Conservation (phyloP, 1,284 basidiomycete genomes). For the Cutaneotrichosporon sp. region DNA sequence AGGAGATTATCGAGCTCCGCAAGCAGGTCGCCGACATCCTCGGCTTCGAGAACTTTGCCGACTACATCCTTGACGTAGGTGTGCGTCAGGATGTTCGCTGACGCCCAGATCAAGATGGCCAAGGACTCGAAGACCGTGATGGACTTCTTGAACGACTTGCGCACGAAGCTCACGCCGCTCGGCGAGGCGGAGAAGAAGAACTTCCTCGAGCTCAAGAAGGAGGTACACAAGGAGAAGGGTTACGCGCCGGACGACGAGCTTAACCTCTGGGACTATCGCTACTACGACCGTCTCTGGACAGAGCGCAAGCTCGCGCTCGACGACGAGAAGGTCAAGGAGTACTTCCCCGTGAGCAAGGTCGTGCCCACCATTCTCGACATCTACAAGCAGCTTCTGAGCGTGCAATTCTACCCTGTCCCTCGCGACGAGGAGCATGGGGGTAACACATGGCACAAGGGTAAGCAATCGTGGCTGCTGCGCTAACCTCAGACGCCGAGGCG, state of each 20-base stretch:
- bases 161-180: conserved; percentile 24
- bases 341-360: conserved; percentile 31
- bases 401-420: conserved; percentile 25
- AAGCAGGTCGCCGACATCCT: conserved; percentile 24
- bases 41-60: conserved; percentile 25
- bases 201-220: conserved; percentile 25
- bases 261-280: conserved; percentile 30
- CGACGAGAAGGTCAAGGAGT: conserved; percentile 30
- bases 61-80: conserved; percentile 27
- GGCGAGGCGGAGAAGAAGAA: conserved; percentile 24
- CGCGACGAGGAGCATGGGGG: conserved; percentile 19
- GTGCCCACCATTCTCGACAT: conserved; percentile 28
- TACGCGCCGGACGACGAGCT: conserved; percentile 18
- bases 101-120: conserved; percentile 27
- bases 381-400: conserved; percentile 26
- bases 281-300: conserved; percentile 29
- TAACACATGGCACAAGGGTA: conserved; percentile 24
- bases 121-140: conserved; percentile 26
- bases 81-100: neutral
- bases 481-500: conserved; percentile 19
- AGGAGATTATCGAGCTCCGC: conserved; percentile 24
- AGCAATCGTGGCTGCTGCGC: neutral
- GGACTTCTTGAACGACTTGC: conserved; percentile 25
- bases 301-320: conserved; percentile 28
- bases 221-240: conserved; percentile 21